Base-by-base conservation (phyloP, 2,329 filamentous ascomycete species). In the Trichoderma polysporum region DNA sequence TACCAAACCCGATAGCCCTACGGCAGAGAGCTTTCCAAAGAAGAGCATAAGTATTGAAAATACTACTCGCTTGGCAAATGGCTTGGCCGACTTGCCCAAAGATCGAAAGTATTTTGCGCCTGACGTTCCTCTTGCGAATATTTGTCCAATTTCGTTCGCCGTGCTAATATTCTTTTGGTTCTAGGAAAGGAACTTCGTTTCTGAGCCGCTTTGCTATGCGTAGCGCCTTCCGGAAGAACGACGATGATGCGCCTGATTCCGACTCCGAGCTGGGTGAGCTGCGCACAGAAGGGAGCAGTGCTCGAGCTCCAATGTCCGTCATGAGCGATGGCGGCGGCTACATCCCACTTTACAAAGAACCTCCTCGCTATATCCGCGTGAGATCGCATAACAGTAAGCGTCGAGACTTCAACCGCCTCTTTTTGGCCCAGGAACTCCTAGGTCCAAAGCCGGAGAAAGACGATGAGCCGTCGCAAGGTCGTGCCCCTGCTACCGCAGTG, bases 311-410 rank as follows among this genome's bases (percentile, higher is more conserved):
- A 77, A 91, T 91, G 41, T 90, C 92, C 68, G 86, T 90, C 59
- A 85, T 92, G 74, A 91, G 87, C 61, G 86, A 87, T 29, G 85
- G 81, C 66, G 82, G 80, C 63, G 90, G 93, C 68, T 98, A 90
- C 77, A 92, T 93, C 66, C 94, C 95, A 8, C 88, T 90, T 69
- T 90, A 96, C 74, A 95, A 95, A 70, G 92, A 94, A 64, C 94
- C 94, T 3, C 93, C 94, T 2, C 88, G 92, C 29, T 98, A 98
- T 75, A 95, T 98, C 73, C 92, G 93, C 70, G 90, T 97, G 68
- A 88, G 90, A 70, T 82, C 90, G 1, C 89, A 92, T 74, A 88
- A 93, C 78, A 97, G 97, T 79, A 93, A 91, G 74, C 82, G 85
- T 25, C 89, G 88, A 72, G 91, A 94, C 63, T 97, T 98, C 75